A percentile compares a stretch with the other conserved stretches of the same genome.
Conservation (phyloP, 805 yeast species). For the Monosporozyma aerobia region DNA sequence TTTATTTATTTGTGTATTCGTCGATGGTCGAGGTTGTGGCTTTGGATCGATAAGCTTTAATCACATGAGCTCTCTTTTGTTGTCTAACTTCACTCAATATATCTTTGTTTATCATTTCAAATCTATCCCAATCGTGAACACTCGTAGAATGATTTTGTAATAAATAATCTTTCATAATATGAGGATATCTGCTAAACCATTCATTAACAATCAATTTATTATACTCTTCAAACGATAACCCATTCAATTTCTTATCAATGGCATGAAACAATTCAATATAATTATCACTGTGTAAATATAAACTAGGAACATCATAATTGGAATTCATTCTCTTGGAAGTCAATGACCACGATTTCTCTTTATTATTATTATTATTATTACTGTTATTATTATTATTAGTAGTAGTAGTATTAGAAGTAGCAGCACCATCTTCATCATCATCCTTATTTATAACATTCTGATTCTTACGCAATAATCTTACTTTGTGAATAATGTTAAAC, state of each 20-base stretch:
- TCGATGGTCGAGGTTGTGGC: no score
- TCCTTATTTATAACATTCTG: neutral
- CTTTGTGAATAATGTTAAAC: slow-evolving; percentile 24
- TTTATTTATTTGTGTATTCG: neutral
- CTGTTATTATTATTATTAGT: no score
- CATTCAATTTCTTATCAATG: slow-evolving; percentile 1
- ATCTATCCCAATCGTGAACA: slow-evolving; percentile 17
- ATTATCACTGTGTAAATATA: neutral
- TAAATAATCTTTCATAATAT: slow-evolving; percentile 26
- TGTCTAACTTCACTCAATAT: slow-evolving; percentile 15
- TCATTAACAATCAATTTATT: slow-evolving; percentile 1
- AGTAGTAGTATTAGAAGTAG: no score
- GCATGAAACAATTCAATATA: neutral
- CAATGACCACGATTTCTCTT: neutral
- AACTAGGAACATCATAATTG: neutral
- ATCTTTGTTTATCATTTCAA: slow-evolving; percentile 13
- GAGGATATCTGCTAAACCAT: slow-evolving; percentile 17
- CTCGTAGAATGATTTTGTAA: slow-evolving; percentile 16
- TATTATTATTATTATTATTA: no score
- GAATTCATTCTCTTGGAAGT: neutral
- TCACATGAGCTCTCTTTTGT: slow-evolving; percentile 3
- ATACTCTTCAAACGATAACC: slow-evolving; percentile 9
- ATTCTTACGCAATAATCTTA: slow-evolving; percentile 14
- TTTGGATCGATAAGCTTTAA: neutral
- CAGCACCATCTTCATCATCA: no score